Evolutionary conservation across 2,329 filamentous ascomycete genomes (phyloP), one percentile per base, ranked within the genome.

Genomic region (Monosporascus sp.): DNA sequence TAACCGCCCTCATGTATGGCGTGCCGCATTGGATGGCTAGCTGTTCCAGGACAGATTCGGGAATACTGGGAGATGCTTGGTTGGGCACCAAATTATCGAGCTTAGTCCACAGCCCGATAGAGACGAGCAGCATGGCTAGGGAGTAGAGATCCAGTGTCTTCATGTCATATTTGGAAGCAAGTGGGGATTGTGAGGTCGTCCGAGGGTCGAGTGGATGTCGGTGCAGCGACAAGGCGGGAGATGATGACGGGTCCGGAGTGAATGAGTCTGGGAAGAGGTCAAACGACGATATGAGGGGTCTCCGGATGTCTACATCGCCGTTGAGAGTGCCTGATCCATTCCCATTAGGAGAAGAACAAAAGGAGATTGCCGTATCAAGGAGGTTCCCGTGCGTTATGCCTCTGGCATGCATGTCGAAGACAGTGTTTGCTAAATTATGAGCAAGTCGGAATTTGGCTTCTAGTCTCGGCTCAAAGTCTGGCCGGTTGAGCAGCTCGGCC

Each of bases 371-470:
- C 41, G 76, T 79, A 58, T 84, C 83, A 47, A 80, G 74, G 31
- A 93, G 78, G 60, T 88, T 86, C 5, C 88, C 86, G 66, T 92
- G 89, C 0, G 79, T 80, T 50, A 90, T 81, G 15, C 83, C 82
- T 41, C 85, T 78, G 2, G 80, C 78, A 64, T 92, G 88, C 67
- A 92, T 75, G 58, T 88, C 85, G 62, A 88, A 89, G 36, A 92
- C 78, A 3, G 87, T 88, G 57, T 85, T 85, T 34, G 82, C 82
- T 3, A 92, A 74, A 58, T 89, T 89, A 50, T 87, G 79, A 3
- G 88, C 88, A 49, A 93, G 75, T 15, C 85, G 80, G 62, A 90
- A 92, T 61, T 89, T 89, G 53, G 86, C 84, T 69, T 93, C 89
- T 0, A 92, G 74, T 37, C 81, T 80, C 0, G 86, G 87, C 61